These are phyloP conservation scores for Zizania latifolia DNA, from an alignment of 176 grass and related monocot genomes.

Conservation along the genomic window DNA sequence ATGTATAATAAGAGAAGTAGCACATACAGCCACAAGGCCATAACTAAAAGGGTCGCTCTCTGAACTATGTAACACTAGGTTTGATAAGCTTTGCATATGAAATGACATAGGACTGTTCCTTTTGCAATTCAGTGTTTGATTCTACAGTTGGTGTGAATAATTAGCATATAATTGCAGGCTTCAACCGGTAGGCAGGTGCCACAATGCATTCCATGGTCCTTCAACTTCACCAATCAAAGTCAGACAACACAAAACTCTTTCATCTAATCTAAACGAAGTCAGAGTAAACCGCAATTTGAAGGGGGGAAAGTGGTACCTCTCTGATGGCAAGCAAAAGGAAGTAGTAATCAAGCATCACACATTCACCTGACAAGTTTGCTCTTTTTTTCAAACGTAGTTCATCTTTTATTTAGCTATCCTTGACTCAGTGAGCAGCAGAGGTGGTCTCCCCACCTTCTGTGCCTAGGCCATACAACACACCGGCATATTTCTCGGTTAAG, in stretches of 20 bases:
- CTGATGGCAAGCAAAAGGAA: slow-evolving; percentile 22
- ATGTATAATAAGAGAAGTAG: background rate
- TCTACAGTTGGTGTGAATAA: background rate
- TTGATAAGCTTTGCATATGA: background rate
- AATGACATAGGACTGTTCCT: background rate
- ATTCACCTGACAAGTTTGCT: slow-evolving; percentile 34
- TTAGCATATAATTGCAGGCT: background rate
- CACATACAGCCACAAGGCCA: background rate
- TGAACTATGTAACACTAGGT: background rate
- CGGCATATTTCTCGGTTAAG: slow-evolving; percentile 54
- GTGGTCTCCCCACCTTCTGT: slow-evolving; percentile 55
- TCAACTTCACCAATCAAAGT: slow-evolving; percentile 1
- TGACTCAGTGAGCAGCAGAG: slow-evolving; percentile 50
- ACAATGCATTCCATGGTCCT: background rate
- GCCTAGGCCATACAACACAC: slow-evolving; percentile 70
- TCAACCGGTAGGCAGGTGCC: background rate
- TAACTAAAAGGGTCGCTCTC: background rate
- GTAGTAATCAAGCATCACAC: slow-evolving; percentile 22
- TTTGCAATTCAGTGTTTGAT: background rate
- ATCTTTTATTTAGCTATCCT: slow-evolving; percentile 51
- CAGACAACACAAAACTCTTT: background rate
- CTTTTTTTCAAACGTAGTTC: slow-evolving; percentile 41
- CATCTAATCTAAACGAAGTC: slow-evolving; percentile 2
- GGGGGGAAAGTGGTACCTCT: slow-evolving; percentile 13
- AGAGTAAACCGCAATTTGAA: background rate